Conservation (phyloP, 129 eudicot genomes). For the Tagetes patula region DNA sequence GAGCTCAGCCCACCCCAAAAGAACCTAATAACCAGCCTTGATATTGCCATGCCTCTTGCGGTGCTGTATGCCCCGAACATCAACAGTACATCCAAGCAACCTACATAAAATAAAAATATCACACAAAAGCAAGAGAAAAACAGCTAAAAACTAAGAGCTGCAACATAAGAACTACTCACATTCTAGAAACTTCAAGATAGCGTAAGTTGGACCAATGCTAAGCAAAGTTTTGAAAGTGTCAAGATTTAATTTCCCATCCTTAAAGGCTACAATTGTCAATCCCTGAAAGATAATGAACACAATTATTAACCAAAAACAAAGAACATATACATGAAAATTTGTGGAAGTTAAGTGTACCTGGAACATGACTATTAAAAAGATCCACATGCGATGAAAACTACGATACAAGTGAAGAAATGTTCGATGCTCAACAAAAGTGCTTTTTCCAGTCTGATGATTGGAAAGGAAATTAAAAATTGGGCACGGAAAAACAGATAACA, state of each 20-base stretch:
- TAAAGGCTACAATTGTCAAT: conserved; percentile 81
- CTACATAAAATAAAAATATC: conserved; percentile 38
- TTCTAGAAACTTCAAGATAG: conserved; percentile 78
- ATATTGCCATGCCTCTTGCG: conserved; percentile 93
- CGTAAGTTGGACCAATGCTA: conserved; percentile 88
- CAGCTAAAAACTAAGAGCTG: conserved; percentile 3
- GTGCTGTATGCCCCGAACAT: conserved; percentile 97
- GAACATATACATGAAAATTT: not conserved
- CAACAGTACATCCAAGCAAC: conserved; percentile 80
- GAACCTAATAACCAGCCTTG: conserved; percentile 88
- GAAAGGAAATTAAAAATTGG: conserved; percentile 16
- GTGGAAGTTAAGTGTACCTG: conserved; percentile 53
- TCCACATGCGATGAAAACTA: conserved; percentile 98
- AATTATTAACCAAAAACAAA: conserved; percentile 6
- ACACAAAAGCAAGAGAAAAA: conserved; percentile 1
- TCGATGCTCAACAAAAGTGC: conserved; percentile 94
- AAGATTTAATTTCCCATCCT: conserved; percentile 54
- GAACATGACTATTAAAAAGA: conserved; percentile 84
- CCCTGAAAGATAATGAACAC: conserved; percentile 46
- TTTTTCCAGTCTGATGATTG: conserved; percentile 75
- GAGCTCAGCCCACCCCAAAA: conserved; percentile 79
- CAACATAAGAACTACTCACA: conserved; percentile 48
- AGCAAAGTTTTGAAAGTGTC: conserved; percentile 65
- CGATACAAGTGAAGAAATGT: conserved; percentile 94
- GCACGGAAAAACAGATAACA: conserved; percentile 21